Conservation (phyloP, 495 filamentous ascomycete species). For the Penicillium subrubescens region DNA sequence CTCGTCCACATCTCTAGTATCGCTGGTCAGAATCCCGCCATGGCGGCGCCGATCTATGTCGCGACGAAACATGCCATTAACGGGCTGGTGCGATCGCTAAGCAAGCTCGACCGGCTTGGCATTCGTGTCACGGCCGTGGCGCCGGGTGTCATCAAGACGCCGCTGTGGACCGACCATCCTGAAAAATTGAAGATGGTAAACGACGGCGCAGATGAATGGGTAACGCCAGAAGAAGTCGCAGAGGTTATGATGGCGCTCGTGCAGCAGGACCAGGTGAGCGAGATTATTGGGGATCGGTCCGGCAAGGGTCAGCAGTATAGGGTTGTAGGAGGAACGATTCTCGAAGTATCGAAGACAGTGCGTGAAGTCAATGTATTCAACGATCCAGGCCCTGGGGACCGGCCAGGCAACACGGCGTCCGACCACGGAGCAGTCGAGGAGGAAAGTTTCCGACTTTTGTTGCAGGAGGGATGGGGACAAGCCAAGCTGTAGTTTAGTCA, state of each 20-base stretch:
- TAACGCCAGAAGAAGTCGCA: constrained; percentile 65
- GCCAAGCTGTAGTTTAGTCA: constrained; percentile 22
- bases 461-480: constrained; percentile 44
- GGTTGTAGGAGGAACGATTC: constrained; percentile 51
- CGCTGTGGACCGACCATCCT: constrained; percentile 68
- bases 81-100: constrained; percentile 59
- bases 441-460: constrained; percentile 51
- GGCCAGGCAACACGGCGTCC: constrained; percentile 51
- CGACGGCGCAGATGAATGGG: constrained; percentile 57
- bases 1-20: constrained; percentile 65
- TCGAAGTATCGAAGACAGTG: constrained; percentile 61
- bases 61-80: constrained; percentile 65
- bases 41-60: constrained; percentile 59
- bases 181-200: constrained; percentile 63
- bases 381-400: constrained; percentile 58
- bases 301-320: constrained; percentile 35
- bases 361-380: constrained; percentile 54
- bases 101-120: constrained; percentile 51
- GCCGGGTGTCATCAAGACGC: constrained; percentile 67
- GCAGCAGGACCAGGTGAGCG: constrained; percentile 49
- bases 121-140: constrained; percentile 68
- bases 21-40: constrained; percentile 56
- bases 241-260: constrained; percentile 63
- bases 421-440: constrained; percentile 38
- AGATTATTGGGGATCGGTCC: constrained; percentile 43